Percentiles rank a stretch among this genome's conserved stretches.
Conservation (phyloP, 1,139 yeast genomes). For the Pichia sp. region DNA sequence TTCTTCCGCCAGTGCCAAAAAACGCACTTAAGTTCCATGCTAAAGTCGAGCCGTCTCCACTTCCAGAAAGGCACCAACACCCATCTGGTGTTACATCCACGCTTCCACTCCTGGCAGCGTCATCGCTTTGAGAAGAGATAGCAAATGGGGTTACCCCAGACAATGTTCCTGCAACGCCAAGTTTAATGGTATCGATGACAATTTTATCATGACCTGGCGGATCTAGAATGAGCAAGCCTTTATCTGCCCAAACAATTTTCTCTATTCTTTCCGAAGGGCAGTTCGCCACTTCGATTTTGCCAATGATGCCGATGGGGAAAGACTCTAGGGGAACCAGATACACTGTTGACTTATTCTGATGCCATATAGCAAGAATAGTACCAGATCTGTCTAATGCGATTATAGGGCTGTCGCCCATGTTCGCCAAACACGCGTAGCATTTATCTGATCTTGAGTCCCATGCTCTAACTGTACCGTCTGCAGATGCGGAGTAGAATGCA, state of each 20-base stretch:
- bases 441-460: conserved; percentile 77
- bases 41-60: conserved; percentile 52
- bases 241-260: conserved; percentile 13
- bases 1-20: not conserved
- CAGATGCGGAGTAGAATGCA: conserved; percentile 45
- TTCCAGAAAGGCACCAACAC: conserved; percentile 60
- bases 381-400: conserved; percentile 83
- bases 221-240: conserved; percentile 14
- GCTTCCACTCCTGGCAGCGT: conserved; percentile 22
- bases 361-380: conserved; percentile 70
- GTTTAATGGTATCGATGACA: conserved; percentile 23
- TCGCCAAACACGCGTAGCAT: conserved; percentile 53
- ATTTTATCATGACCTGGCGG: conserved; percentile 36
- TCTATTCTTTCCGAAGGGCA: conserved; percentile 10
- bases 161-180: conserved; percentile 20
- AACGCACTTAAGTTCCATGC: conserved; percentile 52
- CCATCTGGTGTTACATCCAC: conserved; percentile 73
- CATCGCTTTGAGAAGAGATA: conserved; percentile 3
- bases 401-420: conserved; percentile 31
- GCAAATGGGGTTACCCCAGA: conserved; percentile 18
- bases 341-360: conserved; percentile 37
- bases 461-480: conserved; percentile 73
- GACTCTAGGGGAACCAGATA: conserved; percentile 36
- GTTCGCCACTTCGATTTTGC: conserved; percentile 5
- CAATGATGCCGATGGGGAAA: conserved; percentile 22